Evolutionary conservation across 208 protist species (phyloP).

Genomic region (Plasmodiophora brassicae): DNA sequence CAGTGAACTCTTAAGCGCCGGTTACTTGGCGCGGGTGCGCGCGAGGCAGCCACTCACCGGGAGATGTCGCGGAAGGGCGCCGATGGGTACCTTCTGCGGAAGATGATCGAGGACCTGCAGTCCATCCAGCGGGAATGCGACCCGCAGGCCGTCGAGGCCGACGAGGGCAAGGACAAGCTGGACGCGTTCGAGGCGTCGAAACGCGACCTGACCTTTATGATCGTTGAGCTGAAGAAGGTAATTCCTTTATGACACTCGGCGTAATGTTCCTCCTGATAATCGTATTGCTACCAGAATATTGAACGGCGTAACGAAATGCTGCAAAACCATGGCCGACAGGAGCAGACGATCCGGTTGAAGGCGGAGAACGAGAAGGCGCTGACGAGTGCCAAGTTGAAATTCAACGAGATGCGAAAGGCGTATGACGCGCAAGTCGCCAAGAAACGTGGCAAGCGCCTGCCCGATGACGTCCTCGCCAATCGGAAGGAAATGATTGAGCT

Average conservation of each 20-base stretch:
- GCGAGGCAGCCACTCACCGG: neutral
- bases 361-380: constrained; percentile 20
- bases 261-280: neutral
- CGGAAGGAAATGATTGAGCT: constrained; percentile 11
- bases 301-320: constrained; percentile 9
- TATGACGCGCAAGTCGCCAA: constrained; percentile 10
- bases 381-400: neutral
- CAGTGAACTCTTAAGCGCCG: neutral
- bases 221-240: constrained; percentile 22
- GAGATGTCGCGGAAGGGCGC: neutral
- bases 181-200: neutral
- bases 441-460: constrained; percentile 5
- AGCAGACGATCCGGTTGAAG: neutral
- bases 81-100: neutral
- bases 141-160: neutral
- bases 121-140: constrained; percentile 26
- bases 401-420: constrained; percentile 24
- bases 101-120: constrained; percentile 24
- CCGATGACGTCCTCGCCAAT: neutral
- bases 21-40: neutral
- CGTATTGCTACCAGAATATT: constrained; percentile 7
- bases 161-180: constrained; percentile 1
- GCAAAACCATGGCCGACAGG: neutral
- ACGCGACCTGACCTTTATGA: constrained; percentile 16
- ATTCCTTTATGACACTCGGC: no score